phyloP scores from a whole-genome alignment of 257 asterid genomes.

The Gentiana macrophylla region DNA sequence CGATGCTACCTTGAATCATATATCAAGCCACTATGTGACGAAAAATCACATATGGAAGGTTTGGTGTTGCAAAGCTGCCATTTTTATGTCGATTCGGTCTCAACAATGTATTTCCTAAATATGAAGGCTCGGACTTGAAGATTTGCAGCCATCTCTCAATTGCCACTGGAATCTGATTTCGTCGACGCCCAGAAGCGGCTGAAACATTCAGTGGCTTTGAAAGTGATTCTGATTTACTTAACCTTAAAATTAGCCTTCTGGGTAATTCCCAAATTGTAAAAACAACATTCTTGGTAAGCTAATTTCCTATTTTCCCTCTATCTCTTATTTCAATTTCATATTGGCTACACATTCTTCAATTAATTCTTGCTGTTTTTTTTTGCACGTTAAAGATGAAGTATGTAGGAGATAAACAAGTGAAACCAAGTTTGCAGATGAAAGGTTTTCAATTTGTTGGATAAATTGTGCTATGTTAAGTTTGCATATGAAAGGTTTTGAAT shows the following conservation, averaged over 20 bases:
- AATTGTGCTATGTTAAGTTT: too few relatives aligned
- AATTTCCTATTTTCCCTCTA: too few relatives aligned
- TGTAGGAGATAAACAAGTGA: conserved; percentile 65
- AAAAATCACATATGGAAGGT: too few relatives aligned
- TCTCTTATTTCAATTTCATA: too few relatives aligned
- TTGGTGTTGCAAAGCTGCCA: too few relatives aligned
- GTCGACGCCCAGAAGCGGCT: neutral
- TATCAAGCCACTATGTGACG: too few relatives aligned
- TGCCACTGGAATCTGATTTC: too few relatives aligned
- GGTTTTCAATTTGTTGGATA: conserved; percentile 16
- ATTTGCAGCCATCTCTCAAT: too few relatives aligned
- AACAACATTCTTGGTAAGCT: conserved; percentile 72
- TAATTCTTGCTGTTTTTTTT: neutral
- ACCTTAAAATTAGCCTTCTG: conserved; percentile 69
- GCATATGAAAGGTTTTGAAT: conserved; percentile 45
- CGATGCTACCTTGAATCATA: too few relatives aligned
- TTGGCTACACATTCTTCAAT: neutral
- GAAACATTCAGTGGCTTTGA: conserved; percentile 15
- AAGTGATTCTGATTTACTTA: conserved; percentile 73
- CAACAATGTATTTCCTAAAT: too few relatives aligned
- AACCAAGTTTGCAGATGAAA: conserved; percentile 48
- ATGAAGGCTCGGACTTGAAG: too few relatives aligned
- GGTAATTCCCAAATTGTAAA: conserved; percentile 93
- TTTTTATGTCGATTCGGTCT: too few relatives aligned
- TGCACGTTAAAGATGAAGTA: conserved; percentile 43